phyloP scores from a whole-genome alignment of 2,329 filamentous ascomycete genomes.

The Microsporum canis region DNA sequence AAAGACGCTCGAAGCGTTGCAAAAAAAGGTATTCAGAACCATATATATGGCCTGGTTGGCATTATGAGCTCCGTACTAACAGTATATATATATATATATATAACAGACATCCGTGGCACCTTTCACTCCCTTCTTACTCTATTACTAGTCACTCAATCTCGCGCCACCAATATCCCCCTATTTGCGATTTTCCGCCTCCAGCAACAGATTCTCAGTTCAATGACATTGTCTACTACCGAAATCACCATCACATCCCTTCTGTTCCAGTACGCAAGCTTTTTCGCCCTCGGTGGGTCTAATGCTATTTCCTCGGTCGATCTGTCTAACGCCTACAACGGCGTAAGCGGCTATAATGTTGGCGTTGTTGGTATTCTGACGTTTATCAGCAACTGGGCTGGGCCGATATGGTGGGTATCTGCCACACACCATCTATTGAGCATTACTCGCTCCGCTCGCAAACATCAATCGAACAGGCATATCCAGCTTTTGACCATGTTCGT shows the following conservation, averaged over 20 bases:
- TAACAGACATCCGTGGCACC: slow-evolving; percentile 16
- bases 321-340: slow-evolving; percentile 88
- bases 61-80: neutral
- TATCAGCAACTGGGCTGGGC: slow-evolving; percentile 78
- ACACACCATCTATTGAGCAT: slow-evolving; percentile 29
- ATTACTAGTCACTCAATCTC: slow-evolving; percentile 76
- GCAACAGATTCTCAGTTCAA: slow-evolving; percentile 41
- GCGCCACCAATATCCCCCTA: slow-evolving; percentile 72
- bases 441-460: slow-evolving; percentile 9
- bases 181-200: slow-evolving; percentile 63
- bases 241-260: slow-evolving; percentile 61
- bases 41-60: neutral
- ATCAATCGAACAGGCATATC: slow-evolving; percentile 22
- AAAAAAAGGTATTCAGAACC: neutral
- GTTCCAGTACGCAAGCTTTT: slow-evolving; percentile 73
- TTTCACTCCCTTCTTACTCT: slow-evolving; percentile 63
- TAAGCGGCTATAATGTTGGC: slow-evolving; percentile 67
- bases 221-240: slow-evolving; percentile 39
- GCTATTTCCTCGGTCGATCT: slow-evolving; percentile 93
- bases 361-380: slow-evolving; percentile 77
- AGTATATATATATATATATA: neutral
- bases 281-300: slow-evolving; percentile 81
- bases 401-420: slow-evolving; percentile 73
- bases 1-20: neutral
- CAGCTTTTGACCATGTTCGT: slow-evolving; percentile 59